Percentiles rank a stretch among this genome's conserved stretches.
phyloP scores from a whole-genome alignment of 257 asterid genomes.

The Orobanche coerulescens region DNA sequence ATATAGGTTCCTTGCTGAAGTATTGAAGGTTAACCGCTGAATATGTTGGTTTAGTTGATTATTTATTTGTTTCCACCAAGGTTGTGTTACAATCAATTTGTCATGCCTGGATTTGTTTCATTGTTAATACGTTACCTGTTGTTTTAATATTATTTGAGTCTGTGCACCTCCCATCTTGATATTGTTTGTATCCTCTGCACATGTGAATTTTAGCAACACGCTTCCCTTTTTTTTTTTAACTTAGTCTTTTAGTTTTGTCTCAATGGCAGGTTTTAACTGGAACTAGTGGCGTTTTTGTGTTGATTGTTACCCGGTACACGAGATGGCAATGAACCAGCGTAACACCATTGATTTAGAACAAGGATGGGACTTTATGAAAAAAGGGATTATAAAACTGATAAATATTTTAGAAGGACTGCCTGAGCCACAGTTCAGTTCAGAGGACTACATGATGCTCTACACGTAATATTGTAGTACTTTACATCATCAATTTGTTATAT shows the following conservation, averaged over 20 bases:
- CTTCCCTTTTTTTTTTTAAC: not conserved
- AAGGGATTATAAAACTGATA: conserved; percentile 80
- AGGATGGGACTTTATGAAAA: conserved; percentile 97
- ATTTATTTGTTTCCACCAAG: not conserved
- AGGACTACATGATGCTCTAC: conserved; percentile 91
- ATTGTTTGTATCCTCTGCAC: not conserved
- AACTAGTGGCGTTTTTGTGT: conserved; percentile 16
- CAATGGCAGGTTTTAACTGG: conserved; percentile 20
- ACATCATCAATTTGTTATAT: not conserved
- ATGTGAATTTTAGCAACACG: not conserved
- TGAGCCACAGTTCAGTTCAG: conserved; percentile 87
- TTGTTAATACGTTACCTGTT: not conserved
- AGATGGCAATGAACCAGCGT: conserved; percentile 68
- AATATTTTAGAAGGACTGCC: conserved; percentile 80
- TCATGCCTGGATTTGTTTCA: not conserved
- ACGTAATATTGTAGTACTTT: conserved; percentile 43
- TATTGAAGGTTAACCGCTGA: not conserved
- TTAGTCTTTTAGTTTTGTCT: conserved; percentile 4
- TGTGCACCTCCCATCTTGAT: not conserved
- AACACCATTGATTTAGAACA: conserved; percentile 82
- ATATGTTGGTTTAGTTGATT: not conserved
- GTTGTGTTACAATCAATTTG: not conserved
- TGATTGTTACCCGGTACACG: conserved; percentile 19
- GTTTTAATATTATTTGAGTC: not conserved
- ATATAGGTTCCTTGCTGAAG: not conserved